These are phyloP conservation scores for Priceomyces melissophilus DNA, from an alignment of 805 yeast species.

Conservation along the genomic window DNA sequence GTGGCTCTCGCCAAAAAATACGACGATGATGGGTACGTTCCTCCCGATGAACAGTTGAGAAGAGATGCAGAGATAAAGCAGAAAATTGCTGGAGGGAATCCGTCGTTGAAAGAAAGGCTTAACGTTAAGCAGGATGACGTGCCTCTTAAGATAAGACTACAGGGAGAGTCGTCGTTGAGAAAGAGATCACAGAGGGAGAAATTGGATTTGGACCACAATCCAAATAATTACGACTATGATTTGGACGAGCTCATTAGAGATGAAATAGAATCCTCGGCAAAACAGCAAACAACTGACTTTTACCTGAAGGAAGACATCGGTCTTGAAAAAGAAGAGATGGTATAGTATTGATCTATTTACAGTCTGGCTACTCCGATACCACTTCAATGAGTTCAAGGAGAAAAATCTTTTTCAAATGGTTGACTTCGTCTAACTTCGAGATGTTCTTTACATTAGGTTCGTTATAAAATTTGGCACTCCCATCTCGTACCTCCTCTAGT, in stretches of 20 bases:
- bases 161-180: constrained; percentile 16
- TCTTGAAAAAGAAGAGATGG: constrained; percentile 23
- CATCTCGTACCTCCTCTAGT: constrained; percentile 5
- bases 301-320: constrained; percentile 20
- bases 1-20: constrained; percentile 1
- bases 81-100: constrained; percentile 13
- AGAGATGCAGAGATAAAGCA: constrained; percentile 9
- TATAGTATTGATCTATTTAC: constrained; percentile 8
- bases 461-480: constrained; percentile 6
- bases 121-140: constrained; percentile 34
- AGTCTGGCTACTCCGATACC: not conserved
- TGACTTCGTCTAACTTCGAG: constrained; percentile 17
- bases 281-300: constrained; percentile 15
- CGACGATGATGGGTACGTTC: constrained; percentile 31
- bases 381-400: constrained; percentile 18
- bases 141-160: constrained; percentile 33
- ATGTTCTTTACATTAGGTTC: constrained; percentile 7
- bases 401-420: constrained; percentile 19
- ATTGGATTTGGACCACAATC: constrained; percentile 33
- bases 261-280: constrained; percentile 22
- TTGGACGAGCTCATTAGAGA: constrained; percentile 41
- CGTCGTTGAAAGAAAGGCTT: constrained; percentile 26
- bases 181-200: constrained; percentile 31
- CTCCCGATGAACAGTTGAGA: constrained; percentile 35
- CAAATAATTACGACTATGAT: constrained; percentile 42